Evolutionary conservation across 2,329 filamentous ascomycete genomes (phyloP), one percentile per base, ranked within the genome.

Genomic region (Arthrobotrys musiformis): DNA sequence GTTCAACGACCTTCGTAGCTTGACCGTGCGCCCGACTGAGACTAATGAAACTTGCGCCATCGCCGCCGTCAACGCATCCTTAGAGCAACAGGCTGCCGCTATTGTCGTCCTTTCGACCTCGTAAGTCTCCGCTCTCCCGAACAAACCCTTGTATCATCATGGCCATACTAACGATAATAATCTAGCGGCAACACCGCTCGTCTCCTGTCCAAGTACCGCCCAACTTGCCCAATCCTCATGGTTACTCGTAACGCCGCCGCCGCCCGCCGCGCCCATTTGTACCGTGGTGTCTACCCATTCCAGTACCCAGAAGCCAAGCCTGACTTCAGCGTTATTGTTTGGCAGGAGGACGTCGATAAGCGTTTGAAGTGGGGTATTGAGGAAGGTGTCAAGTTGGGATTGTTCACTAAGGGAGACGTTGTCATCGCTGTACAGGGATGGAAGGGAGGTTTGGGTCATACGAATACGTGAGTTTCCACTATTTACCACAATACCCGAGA

Each of bases 171-270:
- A 82, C 81, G 81, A 75, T 7, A 81, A 78, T 13, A 46, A 60
- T 70, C 35, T 79, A 90, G 94, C 81, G 95, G 95, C 83, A 92
- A 93, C 83, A 97, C 94, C 80, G 95, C 95, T 77, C 93, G 95
- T 82, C 90, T 98, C 79, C 88, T 98, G 81, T 97, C 94, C 87
- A 99, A 99, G 88, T 99, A 97, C 88, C 92, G 95, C 83, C 95
- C 95, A 62, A 94, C 98, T 79, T 98, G 94, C 89, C 95, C 95
- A 81, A 97, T 99, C 86, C 94, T 99, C 88, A 98, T 98, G 94
- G 92, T 99, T 79, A 97, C 94, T 80, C 91, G 95, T 82, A 97
- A 92, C 84, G 86, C 90, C 58, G 90, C 89, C 80, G 93, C 95
- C 63, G 92, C 93, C 77, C 89, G 95, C 85, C 98, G 95, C 85